These are phyloP conservation scores for Pezicula carpinea DNA, from an alignment of 2,329 filamentous ascomycete species.

Conservation along the genomic window DNA sequence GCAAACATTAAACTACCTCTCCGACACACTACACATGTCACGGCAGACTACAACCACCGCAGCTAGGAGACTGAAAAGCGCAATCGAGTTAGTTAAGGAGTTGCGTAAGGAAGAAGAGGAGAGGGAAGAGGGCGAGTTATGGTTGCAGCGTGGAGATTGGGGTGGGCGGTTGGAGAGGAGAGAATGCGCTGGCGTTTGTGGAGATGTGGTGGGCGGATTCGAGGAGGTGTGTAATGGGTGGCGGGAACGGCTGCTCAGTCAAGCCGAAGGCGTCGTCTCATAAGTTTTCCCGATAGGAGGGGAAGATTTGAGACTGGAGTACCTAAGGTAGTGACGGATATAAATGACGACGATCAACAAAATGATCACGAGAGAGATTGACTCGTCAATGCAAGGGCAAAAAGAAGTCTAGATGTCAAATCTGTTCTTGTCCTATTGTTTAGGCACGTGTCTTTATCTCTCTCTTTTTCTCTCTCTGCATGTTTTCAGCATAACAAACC, in stretches of 20 bases:
- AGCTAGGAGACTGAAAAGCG: conserved; percentile 71
- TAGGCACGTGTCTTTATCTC: no score
- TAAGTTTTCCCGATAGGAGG: neutral
- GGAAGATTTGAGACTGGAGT: neutral
- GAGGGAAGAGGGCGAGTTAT: conserved; percentile 75
- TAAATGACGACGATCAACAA: no score
- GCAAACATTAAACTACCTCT: conserved; percentile 77
- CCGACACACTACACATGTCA: conserved; percentile 91
- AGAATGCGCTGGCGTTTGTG: conserved; percentile 79
- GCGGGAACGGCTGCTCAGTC: conserved; percentile 67
- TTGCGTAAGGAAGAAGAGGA: conserved; percentile 79
- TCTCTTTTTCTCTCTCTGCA: no score
- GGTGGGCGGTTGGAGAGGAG: conserved; percentile 68
- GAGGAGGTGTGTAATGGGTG: conserved; percentile 85
- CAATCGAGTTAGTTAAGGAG: conserved; percentile 80
- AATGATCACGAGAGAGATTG: no score
- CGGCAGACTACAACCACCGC: conserved; percentile 82
- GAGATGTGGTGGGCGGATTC: conserved; percentile 86
- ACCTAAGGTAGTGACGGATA: no score
- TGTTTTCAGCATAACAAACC: no score
- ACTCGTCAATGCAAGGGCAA: no score
- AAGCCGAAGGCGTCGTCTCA: conserved; percentile 27
- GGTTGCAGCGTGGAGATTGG: conserved; percentile 81
- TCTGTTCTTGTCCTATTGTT: no score
- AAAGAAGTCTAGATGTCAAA: no score